Evolutionary conservation across 179 eudicot species (phyloP).

Genomic region (Nepenthes alata): DNA sequence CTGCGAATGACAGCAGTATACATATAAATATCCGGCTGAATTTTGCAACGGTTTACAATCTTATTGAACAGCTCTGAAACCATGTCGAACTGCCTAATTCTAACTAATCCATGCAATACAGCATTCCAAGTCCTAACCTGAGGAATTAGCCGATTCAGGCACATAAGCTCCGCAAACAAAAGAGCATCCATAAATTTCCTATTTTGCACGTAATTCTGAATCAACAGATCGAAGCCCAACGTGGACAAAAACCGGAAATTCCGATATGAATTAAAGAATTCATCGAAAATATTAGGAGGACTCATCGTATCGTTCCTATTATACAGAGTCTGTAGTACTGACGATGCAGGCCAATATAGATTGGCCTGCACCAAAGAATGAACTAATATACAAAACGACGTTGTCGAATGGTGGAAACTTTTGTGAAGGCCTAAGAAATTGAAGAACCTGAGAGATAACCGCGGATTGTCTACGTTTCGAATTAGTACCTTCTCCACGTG

Average conservation of each 20-base stretch:
- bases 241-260: conserved; percentile 16
- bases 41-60: conserved; percentile 14
- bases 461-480: conserved; percentile 41
- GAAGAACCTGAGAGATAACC: conserved; percentile 69
- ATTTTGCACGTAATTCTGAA: conserved; percentile 39
- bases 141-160: conserved; percentile 24
- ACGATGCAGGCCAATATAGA: conserved; percentile 64
- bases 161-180: conserved; percentile 32
- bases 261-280: conserved; percentile 13
- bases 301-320: conserved; percentile 1
- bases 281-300: conserved; percentile 18
- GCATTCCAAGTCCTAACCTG: conserved; percentile 67
- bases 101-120: conserved; percentile 50
- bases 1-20: conserved; percentile 48
- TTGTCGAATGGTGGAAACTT: conserved; percentile 48
- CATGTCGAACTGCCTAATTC: conserved; percentile 28
- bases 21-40: conserved; percentile 44
- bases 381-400: conserved; percentile 58
- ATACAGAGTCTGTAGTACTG: conserved; percentile 52
- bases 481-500: conserved; percentile 51
- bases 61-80: conserved; percentile 39
- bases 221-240: conserved; percentile 51
- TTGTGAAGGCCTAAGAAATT: conserved; percentile 73
- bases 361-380: conserved; percentile 35
- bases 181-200: conserved; percentile 32